These are phyloP conservation scores for Aethionema arabicum DNA, from an alignment of 345 rosid genomes.

Conservation along the genomic window DNA sequence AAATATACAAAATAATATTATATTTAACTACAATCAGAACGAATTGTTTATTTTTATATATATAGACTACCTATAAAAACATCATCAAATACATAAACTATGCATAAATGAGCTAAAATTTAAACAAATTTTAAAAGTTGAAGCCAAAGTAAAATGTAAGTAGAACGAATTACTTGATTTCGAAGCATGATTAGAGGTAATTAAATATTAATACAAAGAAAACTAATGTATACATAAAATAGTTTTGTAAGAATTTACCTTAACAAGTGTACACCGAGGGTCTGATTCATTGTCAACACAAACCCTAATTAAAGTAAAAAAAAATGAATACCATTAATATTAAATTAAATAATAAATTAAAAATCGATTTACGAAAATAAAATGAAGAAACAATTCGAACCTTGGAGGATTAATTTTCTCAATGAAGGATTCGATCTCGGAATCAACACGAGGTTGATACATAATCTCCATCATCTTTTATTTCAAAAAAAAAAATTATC, in stretches of 20 bases:
- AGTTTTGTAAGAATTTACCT: constrained; percentile 43
- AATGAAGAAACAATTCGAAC: constrained; percentile 29
- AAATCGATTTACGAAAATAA: not conserved
- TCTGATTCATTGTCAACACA: constrained; percentile 77
- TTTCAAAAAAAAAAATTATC: not conserved
- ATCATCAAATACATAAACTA: too few relatives aligned
- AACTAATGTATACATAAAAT: not conserved
- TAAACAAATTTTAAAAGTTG: too few relatives aligned
- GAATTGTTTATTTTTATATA: too few relatives aligned
- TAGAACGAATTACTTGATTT: too few relatives aligned
- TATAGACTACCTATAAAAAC: too few relatives aligned
- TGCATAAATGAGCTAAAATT: too few relatives aligned
- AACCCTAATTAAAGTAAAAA: constrained; percentile 52
- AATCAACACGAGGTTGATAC: constrained; percentile 76
- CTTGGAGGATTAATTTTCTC: constrained; percentile 89
- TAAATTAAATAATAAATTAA: not conserved
- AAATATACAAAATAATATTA: too few relatives aligned
- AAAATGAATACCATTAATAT: constrained; percentile 4
- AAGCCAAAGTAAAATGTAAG: too few relatives aligned
- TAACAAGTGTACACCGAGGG: constrained; percentile 78
- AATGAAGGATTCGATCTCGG: constrained; percentile 68
- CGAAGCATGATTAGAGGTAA: not conserved
- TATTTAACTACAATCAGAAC: too few relatives aligned
- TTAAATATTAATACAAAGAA: not conserved
- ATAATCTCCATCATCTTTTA: constrained; percentile 51